Evolutionary conservation across 2,329 filamentous ascomycete species (phyloP), one percentile per base, ranked within the genome.

Genomic region (Claviceps spartinae): DNA sequence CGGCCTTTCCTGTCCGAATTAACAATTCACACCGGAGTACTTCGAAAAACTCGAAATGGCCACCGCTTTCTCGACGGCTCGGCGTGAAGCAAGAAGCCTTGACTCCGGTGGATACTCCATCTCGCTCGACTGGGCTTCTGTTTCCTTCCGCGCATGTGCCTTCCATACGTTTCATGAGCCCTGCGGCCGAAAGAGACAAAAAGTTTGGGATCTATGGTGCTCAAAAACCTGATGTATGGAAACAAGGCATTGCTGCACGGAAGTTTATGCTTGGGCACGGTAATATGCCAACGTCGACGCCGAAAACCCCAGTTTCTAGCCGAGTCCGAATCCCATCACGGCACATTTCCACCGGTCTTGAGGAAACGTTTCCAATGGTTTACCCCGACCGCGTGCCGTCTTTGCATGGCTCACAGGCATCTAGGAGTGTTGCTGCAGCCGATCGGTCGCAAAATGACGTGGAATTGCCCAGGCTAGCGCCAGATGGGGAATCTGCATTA

Each of bases 101-200:
- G 20, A 61, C 55, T 46, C 52, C 59, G 6, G 52, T 69, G 14
- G 67, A 69, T 47, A 75, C 72, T 7, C 72, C 72, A 2, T 75
- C 71, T n/a, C 70, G 70, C 48, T 69, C 71, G 66, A 73, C 70
- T 2, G 69, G 73, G 3, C 62, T 68, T 49, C 62, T 68, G 6
- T 62, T 68, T 34, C 64, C 68, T 5, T 64, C 69, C 54, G 60
- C 65, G 6, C 67, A 64, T 34, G 58, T 60, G 2, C 41, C 63
- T 22, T 55, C 59, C 9, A 51, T 61, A 22, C 60, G 59, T 26
- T 58, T 59, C 14, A 67, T 67, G 58, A 59, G 62, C 16, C 56
- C 65, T 14, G 55, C 67, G 14, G 60, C 56, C 48, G 66, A 67
- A 56, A 57, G 54, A 5, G 60, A 67, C 44, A 63, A 65, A 48